Conservation (phyloP, 768 basidiomycete genomes). For the Coprinopsis marcescibilis region DNA sequence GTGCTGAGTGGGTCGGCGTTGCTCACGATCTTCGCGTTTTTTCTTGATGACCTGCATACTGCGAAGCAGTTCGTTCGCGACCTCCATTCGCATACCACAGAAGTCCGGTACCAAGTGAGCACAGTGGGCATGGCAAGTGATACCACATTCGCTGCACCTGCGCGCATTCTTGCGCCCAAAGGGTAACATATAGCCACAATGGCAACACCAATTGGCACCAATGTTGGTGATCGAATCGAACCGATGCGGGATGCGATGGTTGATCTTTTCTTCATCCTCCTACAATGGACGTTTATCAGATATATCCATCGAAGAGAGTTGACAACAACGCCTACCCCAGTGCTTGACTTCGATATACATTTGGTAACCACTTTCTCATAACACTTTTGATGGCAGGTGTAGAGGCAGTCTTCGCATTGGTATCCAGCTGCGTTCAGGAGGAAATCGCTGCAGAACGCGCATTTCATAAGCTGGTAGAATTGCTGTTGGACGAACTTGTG, state of each 20-base stretch:
- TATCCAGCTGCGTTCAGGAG: constrained; percentile 96
- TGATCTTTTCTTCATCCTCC: constrained; percentile 99
- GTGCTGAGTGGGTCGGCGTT: constrained; percentile 31
- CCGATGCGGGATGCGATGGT: constrained; percentile 97
- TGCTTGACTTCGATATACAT: constrained; percentile 96
- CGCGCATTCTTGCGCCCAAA: constrained; percentile 95
- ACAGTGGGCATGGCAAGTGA: constrained; percentile 96
- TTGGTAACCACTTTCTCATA: constrained; percentile 99
- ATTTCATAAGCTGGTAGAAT: constrained; percentile 98
- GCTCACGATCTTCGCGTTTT: constrained; percentile 45
- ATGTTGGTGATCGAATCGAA: constrained; percentile 97
- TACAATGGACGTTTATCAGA: constrained; percentile 23
- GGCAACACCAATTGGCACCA: constrained; percentile 99
- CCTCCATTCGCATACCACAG: constrained; percentile 99
- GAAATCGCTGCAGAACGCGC: constrained; percentile 97
- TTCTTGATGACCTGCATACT: constrained; percentile 91
- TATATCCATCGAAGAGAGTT: background rate
- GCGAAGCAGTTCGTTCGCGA: constrained; percentile 86
- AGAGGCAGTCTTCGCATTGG: constrained; percentile 98
- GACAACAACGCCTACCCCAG: constrained; percentile 62
- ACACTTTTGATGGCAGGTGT: constrained; percentile 98
- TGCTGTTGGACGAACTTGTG: constrained; percentile 97
- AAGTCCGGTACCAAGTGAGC: constrained; percentile 98
- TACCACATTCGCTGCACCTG: constrained; percentile 91
- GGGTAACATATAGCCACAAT: constrained; percentile 97